Conservation (phyloP, 1,284 basidiomycete genomes). For the Xerocomus cyaneibrunnescens region DNA sequence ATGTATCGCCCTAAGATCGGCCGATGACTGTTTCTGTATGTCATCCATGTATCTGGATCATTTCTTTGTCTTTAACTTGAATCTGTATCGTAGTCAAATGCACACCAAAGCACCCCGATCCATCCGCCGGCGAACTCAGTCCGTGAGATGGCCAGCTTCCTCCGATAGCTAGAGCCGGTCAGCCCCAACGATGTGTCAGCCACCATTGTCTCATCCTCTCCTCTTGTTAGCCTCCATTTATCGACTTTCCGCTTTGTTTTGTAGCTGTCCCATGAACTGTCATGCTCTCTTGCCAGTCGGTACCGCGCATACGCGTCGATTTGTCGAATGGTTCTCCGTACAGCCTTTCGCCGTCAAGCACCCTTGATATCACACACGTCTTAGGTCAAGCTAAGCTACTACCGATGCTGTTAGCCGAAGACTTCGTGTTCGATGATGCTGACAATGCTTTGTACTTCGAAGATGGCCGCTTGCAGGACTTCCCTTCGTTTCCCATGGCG, state of each 20-base stretch:
- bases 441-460: conserved; percentile 13
- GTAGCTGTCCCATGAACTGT: conserved; percentile 1
- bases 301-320: conserved; percentile 30
- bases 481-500: conserved; percentile 29
- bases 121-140: background rate
- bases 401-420: conserved; percentile 26
- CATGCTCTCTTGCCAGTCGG: conserved; percentile 17
- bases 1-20: conserved; percentile 14
- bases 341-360: conserved; percentile 24
- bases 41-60: conserved; percentile 25
- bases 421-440: conserved; percentile 6
- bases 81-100: conserved; percentile 12
- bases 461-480: conserved; percentile 9
- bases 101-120: background rate
- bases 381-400: conserved; percentile 14
- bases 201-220: conserved; percentile 7
- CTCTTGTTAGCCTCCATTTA: conserved; percentile 9
- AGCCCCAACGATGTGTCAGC: conserved; percentile 32
- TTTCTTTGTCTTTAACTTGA: conserved; percentile 11
- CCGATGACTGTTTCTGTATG: conserved; percentile 21
- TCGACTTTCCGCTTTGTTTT: conserved; percentile 9
- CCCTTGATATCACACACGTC: conserved; percentile 32
- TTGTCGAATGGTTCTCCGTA: conserved; percentile 13
- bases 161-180: conserved; percentile 10
- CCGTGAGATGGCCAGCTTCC: background rate